A percentile compares a stretch with the other conserved stretches of the same genome.
Evolutionary conservation across 805 yeast genomes (phyloP).

Genomic region (Tetrapisispora fleetii): DNA sequence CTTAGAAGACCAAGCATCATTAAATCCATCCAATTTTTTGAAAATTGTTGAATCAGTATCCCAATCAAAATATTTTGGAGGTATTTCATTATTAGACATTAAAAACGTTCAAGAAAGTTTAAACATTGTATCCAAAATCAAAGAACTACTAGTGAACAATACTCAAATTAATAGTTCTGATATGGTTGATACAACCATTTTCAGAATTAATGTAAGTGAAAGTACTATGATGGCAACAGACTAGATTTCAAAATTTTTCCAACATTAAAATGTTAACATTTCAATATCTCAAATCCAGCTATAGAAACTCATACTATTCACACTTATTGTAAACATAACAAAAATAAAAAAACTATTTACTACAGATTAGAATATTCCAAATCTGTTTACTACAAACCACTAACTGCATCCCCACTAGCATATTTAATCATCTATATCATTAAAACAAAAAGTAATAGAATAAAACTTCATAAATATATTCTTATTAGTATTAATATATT

Average conservation of each 20-base stretch:
- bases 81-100: conserved; percentile 76
- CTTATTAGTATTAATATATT: too few species aligned
- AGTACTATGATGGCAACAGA: neutral
- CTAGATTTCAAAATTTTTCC: neutral
- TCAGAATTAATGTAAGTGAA: conserved; percentile 1
- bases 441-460: too few species aligned
- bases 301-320: too few species aligned
- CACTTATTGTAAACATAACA: neutral
- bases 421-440: too few species aligned
- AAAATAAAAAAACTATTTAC: too few species aligned
- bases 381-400: neutral
- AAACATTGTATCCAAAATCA: neutral
- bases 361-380: neutral
- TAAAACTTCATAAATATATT: too few species aligned
- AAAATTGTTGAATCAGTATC: conserved; percentile 62
- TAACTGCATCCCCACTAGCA: neutral
- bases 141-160: conserved; percentile 1
- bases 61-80: conserved; percentile 65
- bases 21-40: conserved; percentile 12
- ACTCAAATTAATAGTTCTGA: neutral
- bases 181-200: neutral
- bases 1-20: conserved; percentile 27
- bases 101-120: neutral
- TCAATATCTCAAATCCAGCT: too few species aligned
- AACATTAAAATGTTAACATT: too few species aligned